Base-by-base conservation (phyloP, 176 grass and related monocot genomes). In the Cenchrus purpureus region DNA sequence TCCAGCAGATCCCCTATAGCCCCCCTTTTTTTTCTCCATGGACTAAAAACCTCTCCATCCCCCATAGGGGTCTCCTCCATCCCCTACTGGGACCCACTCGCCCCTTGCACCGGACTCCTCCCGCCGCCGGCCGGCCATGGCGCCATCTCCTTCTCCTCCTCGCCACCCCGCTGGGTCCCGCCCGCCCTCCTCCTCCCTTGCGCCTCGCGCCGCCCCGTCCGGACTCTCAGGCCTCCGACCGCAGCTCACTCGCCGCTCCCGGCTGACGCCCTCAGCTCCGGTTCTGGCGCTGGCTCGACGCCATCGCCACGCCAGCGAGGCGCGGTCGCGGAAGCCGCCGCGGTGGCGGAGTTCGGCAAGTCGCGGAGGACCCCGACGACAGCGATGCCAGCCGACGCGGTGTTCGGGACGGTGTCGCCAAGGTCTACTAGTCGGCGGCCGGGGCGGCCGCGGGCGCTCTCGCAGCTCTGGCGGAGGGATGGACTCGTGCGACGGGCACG, bases 331-430 rank as follows among this genome's bases (percentile, higher is more conserved):
- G 22, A 99, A 99, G 78, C 97, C 97, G 25, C 86, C 0, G 22
- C 97, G 4, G 49, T 99, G 56, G 82, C 88, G 1, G 97, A 99
- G 88, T 99, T 99, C 65, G 97, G 97, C 37, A 90, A 94, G 88
- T 94, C 91, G 0, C 82, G 77, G 58, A 89, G 81, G 54, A 94
- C 86, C 91, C 15, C 91, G 91, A 25, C 84, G 88, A 45, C 88
- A 84, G 45, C 66, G 83, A 25, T 19, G 62, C 86, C 86, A 25
- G 22, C 88, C 83, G 87, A 86, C 94, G 54, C 83, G 80, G 14
- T 94, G 68, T 99, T 92, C 81, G 84, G 22, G 22, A 3, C 68
- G 6, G 91, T 99, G 67, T 99, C 79, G 80, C 81, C 45, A 97
- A 90, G 76, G 89, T 97, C n/a, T 97, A 25, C 22, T 8, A 32